Evolutionary conservation across 1,284 basidiomycete species (phyloP).

Genomic region (Malassezia furfur): DNA sequence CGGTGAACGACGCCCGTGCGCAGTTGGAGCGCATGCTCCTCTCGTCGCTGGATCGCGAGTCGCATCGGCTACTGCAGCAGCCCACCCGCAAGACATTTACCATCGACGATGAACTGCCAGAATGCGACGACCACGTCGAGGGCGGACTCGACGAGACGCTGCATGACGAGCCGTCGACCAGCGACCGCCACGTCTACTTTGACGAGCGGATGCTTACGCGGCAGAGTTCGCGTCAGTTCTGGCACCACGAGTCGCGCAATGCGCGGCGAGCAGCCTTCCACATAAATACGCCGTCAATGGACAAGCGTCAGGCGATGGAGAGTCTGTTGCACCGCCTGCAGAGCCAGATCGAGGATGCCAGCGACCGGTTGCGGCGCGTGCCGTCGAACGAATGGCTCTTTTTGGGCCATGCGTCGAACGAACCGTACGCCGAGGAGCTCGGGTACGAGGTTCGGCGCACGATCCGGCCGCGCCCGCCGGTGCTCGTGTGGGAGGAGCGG

Average conservation of each 20-base stretch:
- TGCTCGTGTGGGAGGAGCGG: background rate
- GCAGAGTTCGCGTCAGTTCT: background rate
- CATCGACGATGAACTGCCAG: too few relatives aligned
- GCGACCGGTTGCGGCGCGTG: conserved; percentile 1
- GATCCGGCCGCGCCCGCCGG: background rate
- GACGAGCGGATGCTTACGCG: background rate
- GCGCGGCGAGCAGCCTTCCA: background rate
- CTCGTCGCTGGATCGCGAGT: background rate
- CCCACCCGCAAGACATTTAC: too few relatives aligned
- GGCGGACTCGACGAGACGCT: background rate
- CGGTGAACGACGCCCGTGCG: background rate
- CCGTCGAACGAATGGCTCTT: background rate
- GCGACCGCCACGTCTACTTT: conserved; percentile 13
- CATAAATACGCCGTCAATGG: background rate
- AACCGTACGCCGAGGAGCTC: background rate
- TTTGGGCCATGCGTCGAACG: background rate
- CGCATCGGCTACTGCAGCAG: too few relatives aligned
- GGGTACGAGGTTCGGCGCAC: background rate
- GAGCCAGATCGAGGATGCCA: conserved; percentile 7
- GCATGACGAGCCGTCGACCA: background rate
- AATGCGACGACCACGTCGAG: background rate
- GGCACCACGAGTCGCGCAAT: conserved; percentile 9
- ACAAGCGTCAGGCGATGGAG: conserved; percentile 10
- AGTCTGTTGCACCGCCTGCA: conserved; percentile 5
- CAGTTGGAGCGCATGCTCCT: conserved; percentile 2